A percentile compares a stretch with the other conserved stretches of the same genome.
Evolutionary conservation across 495 filamentous ascomycete species (phyloP).

Genomic region (Lasiosphaeria hispida): DNA sequence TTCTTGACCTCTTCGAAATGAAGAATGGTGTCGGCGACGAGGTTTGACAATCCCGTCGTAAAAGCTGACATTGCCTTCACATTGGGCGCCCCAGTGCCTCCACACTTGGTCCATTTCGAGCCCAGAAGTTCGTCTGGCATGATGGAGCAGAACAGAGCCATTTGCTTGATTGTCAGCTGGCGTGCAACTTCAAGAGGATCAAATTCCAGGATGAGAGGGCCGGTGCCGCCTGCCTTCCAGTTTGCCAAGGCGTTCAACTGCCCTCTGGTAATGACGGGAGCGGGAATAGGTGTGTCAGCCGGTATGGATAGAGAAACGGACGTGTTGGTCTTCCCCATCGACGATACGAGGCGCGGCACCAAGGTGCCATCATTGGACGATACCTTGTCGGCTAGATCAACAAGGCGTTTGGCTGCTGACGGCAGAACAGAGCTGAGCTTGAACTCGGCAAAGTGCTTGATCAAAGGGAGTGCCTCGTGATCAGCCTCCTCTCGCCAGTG

Average conservation of each 20-base stretch:
- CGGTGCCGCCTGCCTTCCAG: conserved; percentile 68
- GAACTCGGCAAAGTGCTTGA: conserved; percentile 73
- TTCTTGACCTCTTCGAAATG: conserved; percentile 84
- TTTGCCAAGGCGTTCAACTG: conserved; percentile 69
- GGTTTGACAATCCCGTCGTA: conserved; percentile 85
- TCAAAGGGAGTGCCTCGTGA: conserved; percentile 66
- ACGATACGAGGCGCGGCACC: conserved; percentile 83
- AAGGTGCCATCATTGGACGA: conserved; percentile 68
- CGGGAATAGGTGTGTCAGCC: conserved; percentile 67
- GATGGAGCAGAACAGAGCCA: conserved; percentile 88
- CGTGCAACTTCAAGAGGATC: conserved; percentile 90
- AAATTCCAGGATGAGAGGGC: conserved; percentile 82
- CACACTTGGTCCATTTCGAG: conserved; percentile 88
- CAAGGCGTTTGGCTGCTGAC: conserved; percentile 72
- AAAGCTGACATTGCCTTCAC: conserved; percentile 92
- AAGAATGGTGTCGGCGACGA: conserved; percentile 95
- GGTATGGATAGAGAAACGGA: conserved; percentile 66
- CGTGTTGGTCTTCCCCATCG: conserved; percentile 83
- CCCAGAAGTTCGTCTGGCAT: conserved; percentile 91
- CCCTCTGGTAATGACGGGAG: conserved; percentile 69
- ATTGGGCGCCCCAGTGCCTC: conserved; percentile 75
- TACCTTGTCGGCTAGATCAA: conserved; percentile 80
- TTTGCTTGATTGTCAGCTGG: conserved; percentile 92
- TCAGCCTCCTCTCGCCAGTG: conserved; percentile 89
- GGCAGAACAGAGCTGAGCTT: conserved; percentile 67